Percentiles rank a stretch among this genome's conserved stretches.
Evolutionary conservation across 176 grass and related monocot genomes (phyloP).

Genomic region (Phoenix roebelenii): DNA sequence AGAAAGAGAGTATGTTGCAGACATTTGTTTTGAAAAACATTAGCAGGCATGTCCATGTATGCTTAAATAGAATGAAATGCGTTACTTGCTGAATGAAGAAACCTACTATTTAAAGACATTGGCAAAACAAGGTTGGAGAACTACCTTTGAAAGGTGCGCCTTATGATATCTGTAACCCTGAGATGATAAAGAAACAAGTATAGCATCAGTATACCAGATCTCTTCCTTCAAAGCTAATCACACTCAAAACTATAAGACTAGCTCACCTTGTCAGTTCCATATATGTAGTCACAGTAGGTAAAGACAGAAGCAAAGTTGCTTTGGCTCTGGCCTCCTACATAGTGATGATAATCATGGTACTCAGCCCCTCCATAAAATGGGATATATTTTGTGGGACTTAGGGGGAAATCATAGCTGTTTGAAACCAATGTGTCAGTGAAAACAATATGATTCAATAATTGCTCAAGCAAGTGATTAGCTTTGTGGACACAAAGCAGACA

Average conservation of each 20-base stretch:
- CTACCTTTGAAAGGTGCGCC: slow-evolving; percentile 65
- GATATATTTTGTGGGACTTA: slow-evolving; percentile 70
- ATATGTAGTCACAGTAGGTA: slow-evolving; percentile 91
- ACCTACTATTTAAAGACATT: too few relatives aligned
- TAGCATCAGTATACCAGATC: not conserved
- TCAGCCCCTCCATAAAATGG: slow-evolving; percentile 93
- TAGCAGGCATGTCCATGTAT: too few relatives aligned
- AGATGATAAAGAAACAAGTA: slow-evolving; percentile 24
- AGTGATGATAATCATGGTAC: slow-evolving; percentile 98
- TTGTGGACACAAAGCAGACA: too few relatives aligned
- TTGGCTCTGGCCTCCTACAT: slow-evolving; percentile 75
- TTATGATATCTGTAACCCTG: slow-evolving; percentile 93
- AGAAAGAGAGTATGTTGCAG: too few relatives aligned
- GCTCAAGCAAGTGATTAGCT: too few relatives aligned
- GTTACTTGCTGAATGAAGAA: too few relatives aligned
- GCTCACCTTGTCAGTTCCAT: slow-evolving; percentile 82
- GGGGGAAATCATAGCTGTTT: slow-evolving; percentile 89
- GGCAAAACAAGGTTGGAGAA: not conserved
- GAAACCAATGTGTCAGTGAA: not conserved
- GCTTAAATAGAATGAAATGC: too few relatives aligned
- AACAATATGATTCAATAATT: not conserved
- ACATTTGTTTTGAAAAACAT: too few relatives aligned
- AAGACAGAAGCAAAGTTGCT: slow-evolving; percentile 95
- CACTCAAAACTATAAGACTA: slow-evolving; percentile 11
- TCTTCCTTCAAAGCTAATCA: not conserved